Evolutionary conservation across 139 green algal species (phyloP).

Genomic region (Chlamydomonas sphaeroides): DNA sequence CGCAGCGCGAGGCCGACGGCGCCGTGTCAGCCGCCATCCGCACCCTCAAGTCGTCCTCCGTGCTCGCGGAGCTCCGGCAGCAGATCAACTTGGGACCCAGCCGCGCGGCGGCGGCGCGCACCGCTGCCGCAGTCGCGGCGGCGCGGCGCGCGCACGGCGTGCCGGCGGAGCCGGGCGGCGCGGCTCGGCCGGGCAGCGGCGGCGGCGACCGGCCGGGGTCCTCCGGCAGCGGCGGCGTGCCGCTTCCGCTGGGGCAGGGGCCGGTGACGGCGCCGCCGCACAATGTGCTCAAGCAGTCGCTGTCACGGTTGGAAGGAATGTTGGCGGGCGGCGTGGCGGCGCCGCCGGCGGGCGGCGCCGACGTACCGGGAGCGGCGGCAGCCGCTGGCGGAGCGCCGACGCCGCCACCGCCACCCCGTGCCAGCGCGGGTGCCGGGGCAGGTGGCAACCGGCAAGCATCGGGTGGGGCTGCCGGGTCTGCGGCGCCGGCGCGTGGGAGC

Average conservation of each 20-base stretch:
- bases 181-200: neutral
- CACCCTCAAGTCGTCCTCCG: conserved; percentile 9
- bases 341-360: neutral
- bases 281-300: conserved; percentile 9
- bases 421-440: too few species aligned
- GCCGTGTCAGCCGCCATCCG: conserved; percentile 23
- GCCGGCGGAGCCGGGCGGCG: neutral
- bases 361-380: neutral
- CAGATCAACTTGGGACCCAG: conserved; percentile 4
- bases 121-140: neutral
- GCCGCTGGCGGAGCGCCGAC: too few species aligned
- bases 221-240: neutral
- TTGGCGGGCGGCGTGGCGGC: neutral
- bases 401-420: too few species aligned
- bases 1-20: conserved; percentile 31
- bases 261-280: conserved; percentile 28
- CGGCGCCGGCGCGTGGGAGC: too few species aligned
- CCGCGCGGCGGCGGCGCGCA: neutral
- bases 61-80: conserved; percentile 7
- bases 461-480: too few species aligned
- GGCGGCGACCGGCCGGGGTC: too few species aligned
- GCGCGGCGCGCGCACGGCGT: neutral
- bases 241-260: neutral
- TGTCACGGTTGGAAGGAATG: conserved; percentile 33
- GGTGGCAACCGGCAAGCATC: too few species aligned